Evolutionary conservation across 2,329 filamentous ascomycete species (phyloP).

Genomic region (Colletotrichum incanum): DNA sequence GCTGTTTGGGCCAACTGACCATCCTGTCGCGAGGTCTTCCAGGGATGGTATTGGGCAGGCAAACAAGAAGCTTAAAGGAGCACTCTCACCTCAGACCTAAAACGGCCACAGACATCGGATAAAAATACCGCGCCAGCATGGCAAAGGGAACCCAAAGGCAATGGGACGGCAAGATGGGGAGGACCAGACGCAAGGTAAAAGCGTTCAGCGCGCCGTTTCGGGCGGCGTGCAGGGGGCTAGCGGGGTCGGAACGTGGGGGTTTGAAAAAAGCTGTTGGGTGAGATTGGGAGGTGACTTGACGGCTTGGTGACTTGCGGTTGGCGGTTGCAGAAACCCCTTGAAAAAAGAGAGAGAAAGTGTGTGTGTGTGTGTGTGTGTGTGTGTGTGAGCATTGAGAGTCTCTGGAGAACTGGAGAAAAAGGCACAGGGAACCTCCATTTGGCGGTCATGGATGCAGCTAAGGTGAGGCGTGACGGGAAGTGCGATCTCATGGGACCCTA

Average conservation of each 20-base stretch:
- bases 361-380: no score
- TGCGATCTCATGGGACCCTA: not conserved
- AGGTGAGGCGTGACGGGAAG: not conserved
- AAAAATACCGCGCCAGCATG: not conserved
- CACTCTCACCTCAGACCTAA: conserved; percentile 21
- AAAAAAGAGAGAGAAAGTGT: not conserved
- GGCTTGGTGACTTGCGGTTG: not conserved
- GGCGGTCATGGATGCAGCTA: not conserved
- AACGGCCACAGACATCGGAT: not conserved
- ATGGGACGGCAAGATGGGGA: not conserved
- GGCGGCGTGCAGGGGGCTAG: conserved; percentile 38
- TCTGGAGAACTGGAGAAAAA: not conserved
- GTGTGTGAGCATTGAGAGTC: not conserved
- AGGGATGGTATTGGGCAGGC: conserved; percentile 20
- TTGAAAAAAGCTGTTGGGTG: not conserved
- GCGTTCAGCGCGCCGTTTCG: conserved; percentile 33
- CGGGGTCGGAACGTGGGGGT: conserved; percentile 35
- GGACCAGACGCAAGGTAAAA: conserved; percentile 17
- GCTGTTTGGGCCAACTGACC: conserved; percentile 16
- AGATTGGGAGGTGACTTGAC: not conserved
- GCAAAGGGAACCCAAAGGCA: not conserved
- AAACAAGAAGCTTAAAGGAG: not conserved
- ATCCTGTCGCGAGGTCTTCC: not conserved
- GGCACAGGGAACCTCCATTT: not conserved
- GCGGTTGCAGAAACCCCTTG: not conserved